Base-by-base conservation (phyloP, 2,329 filamentous ascomycete genomes). In the Diaporthe citrichinensis region DNA sequence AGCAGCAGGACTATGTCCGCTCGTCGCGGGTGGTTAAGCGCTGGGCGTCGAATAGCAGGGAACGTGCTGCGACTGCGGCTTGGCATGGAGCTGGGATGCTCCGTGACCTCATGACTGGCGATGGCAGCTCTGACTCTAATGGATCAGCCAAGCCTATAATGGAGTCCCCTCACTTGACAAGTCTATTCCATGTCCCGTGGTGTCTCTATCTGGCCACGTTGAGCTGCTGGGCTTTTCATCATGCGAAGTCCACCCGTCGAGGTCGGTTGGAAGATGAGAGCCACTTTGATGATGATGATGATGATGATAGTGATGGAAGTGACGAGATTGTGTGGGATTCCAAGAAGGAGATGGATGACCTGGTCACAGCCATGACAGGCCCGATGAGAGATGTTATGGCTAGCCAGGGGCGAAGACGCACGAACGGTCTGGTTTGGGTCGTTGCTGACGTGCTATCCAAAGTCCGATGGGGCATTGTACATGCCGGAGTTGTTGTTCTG, bases 171-270 rank as follows among this genome's bases (percentile, higher is more conserved):
- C 31, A 74, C 17, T 15, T 69, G 49, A 87, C 87, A 57, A 87
- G 89, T 58, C 82, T 89, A 0, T 92, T 92, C 79, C 90, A 92
- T 78, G 90, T 91, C 25, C 89, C 90, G 0, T 92, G 91, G 91
- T 90, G 89, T 76, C 79, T 92, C 17, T 92, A 92, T 78, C 83
- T 93, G 1, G 89, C 89, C 0, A 91, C 90, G 0, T 78, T 92
- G 55, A 88, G 89, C 0, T 87, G 88, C 44, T 92, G 90, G 90
- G 87, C 88, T 0, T 90, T 90, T 72, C 89, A 91, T 78, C 88
- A 89, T 68, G 84, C 84, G 3, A 79, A 79, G 8, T 76, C 73
- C 28, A 61, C 31, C 12, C 75, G 72, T 1, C 61, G 75, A 58
- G 79, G 3, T 81, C 10, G 84, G 85, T 2, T 55, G 25, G 72